A percentile compares a stretch with the other conserved stretches of the same genome.
Evolutionary conservation across 352 stramenopile genomes (phyloP).

Genomic region (Phytophthora nicotianae): DNA sequence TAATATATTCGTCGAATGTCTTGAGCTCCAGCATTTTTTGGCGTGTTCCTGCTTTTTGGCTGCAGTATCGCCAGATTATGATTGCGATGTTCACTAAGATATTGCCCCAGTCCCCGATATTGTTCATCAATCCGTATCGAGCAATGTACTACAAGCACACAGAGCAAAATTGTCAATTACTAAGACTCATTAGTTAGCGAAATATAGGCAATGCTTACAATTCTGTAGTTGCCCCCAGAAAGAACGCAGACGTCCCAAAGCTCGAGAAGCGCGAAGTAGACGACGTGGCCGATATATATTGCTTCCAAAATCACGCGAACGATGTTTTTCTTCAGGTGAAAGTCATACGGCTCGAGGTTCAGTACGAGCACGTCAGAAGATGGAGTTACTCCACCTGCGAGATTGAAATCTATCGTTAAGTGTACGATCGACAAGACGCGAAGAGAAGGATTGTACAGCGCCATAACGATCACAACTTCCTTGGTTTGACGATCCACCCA

Average conservation of each 20-base stretch:
- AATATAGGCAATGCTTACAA: slow-evolving; percentile 31
- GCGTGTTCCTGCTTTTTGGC: slow-evolving; percentile 43
- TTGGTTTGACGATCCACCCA: slow-evolving; percentile 77
- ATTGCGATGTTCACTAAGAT: slow-evolving; percentile 62
- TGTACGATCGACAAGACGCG: slow-evolving; percentile 69
- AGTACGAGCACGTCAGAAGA: slow-evolving; percentile 52
- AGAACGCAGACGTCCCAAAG: slow-evolving; percentile 72
- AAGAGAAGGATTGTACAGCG: slow-evolving; percentile 67
- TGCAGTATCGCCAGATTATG: slow-evolving; percentile 63
- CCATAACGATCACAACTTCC: slow-evolving; percentile 53
- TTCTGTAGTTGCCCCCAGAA: slow-evolving; percentile 47
- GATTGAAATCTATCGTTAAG: slow-evolving; percentile 60
- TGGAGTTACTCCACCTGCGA: slow-evolving; percentile 59
- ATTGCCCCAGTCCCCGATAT: slow-evolving; percentile 71
- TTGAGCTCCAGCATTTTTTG: slow-evolving; percentile 49
- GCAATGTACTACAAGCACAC: slow-evolving; percentile 54
- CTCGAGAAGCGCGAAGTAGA: slow-evolving; percentile 69
- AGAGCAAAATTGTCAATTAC: no score
- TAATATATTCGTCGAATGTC: slow-evolving; percentile 67
- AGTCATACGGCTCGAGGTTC: slow-evolving; percentile 76
- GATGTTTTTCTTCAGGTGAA: slow-evolving; percentile 52
- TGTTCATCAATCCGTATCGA: slow-evolving; percentile 70
- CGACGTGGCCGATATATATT: slow-evolving; percentile 52
- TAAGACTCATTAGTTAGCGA: slow-evolving; percentile 1
- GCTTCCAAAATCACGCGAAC: slow-evolving; percentile 47